A percentile compares a stretch with the other conserved stretches of the same genome.
Evolutionary conservation across 257 asterid genomes (phyloP).

Genomic region (Knoxia roxburghii): DNA sequence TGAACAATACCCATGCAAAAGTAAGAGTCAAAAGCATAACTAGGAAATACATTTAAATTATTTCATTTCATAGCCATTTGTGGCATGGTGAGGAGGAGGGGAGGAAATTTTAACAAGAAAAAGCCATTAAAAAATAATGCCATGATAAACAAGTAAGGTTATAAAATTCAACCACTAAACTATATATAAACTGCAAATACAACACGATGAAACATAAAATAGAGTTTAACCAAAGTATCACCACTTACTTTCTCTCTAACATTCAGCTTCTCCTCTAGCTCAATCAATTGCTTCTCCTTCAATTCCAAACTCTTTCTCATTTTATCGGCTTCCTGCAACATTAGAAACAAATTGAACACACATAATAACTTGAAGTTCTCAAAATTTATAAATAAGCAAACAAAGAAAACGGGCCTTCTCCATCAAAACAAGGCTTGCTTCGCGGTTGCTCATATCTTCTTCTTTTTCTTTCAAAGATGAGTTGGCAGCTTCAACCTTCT

Average conservation of each 20-base stretch:
- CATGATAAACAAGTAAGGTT: not conserved
- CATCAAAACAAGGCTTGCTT: conserved; percentile 44
- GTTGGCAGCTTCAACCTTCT: conserved; percentile 56
- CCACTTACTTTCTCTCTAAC: conserved; percentile 64
- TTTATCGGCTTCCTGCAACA: conserved; percentile 73
- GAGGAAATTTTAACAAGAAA: not conserved
- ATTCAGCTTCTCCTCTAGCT: conserved; percentile 65
- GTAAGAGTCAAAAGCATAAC: not conserved
- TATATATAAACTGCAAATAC: no score
- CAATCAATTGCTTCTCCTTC: conserved; percentile 66
- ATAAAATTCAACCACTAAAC: no score
- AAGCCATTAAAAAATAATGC: not conserved
- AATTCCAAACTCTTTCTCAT: conserved; percentile 47
- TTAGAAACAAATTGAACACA: conserved; percentile 10
- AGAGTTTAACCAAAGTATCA: not conserved
- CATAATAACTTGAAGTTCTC: conserved; percentile 4
- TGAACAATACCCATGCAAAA: conserved; percentile 30
- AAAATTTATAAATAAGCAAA: conserved; percentile 10
- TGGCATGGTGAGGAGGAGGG: not conserved
- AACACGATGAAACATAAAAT: not conserved
- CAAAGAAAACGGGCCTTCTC: conserved; percentile 57
- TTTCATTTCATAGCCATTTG: not conserved
- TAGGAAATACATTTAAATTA: not conserved
- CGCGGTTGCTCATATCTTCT: conserved; percentile 62
- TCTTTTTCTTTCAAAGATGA: conserved; percentile 63